Percentiles rank a stretch among this genome's conserved stretches.
Evolutionary conservation across 2,329 filamentous ascomycete genomes (phyloP).

Genomic region (Xylaria arbuscula): DNA sequence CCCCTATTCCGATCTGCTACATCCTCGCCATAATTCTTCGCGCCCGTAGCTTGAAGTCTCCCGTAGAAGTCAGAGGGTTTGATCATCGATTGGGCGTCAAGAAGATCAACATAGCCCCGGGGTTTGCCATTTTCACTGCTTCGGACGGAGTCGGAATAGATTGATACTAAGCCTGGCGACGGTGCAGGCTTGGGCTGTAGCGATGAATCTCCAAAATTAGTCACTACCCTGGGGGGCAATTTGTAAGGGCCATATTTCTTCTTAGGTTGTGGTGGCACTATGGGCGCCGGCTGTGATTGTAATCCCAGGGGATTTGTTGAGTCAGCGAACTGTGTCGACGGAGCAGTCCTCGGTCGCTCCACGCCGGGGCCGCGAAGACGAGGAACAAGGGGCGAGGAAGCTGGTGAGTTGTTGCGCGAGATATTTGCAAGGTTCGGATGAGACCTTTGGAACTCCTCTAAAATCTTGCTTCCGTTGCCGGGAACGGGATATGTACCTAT

Average conservation of each 20-base stretch:
- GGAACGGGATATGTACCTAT: constrained; percentile 55
- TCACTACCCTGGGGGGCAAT: constrained; percentile 42
- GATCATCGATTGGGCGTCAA: constrained; percentile 68
- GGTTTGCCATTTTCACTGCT: constrained; percentile 45
- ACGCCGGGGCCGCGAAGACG: constrained; percentile 45
- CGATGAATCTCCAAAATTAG: constrained; percentile 28
- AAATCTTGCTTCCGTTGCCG: constrained; percentile 55
- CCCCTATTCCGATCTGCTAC: constrained; percentile 70
- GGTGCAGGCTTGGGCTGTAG: constrained; percentile 37
- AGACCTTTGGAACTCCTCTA: constrained; percentile 53
- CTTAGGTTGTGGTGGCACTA: constrained; percentile 36
- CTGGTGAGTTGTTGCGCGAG: constrained; percentile 41
- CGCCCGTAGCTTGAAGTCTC: constrained; percentile 62
- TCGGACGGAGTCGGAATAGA: constrained; percentile 50
- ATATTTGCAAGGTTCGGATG: constrained; percentile 47
- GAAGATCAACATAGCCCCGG: constrained; percentile 61
- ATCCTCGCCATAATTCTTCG: constrained; percentile 70
- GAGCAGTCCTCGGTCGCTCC: constrained; percentile 55
- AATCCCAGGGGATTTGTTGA: constrained; percentile 37
- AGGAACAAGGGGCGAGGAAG: constrained; percentile 49
- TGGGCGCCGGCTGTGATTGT: constrained; percentile 19
- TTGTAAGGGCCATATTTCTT: constrained; percentile 47
- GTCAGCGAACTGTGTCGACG: constrained; percentile 37
- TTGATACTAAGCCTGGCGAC: constrained; percentile 43
- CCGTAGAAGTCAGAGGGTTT: constrained; percentile 60